Evolutionary conservation across 108 stramenopile genomes (phyloP).

Genomic region (Cyclostephanos invisitatus): DNA sequence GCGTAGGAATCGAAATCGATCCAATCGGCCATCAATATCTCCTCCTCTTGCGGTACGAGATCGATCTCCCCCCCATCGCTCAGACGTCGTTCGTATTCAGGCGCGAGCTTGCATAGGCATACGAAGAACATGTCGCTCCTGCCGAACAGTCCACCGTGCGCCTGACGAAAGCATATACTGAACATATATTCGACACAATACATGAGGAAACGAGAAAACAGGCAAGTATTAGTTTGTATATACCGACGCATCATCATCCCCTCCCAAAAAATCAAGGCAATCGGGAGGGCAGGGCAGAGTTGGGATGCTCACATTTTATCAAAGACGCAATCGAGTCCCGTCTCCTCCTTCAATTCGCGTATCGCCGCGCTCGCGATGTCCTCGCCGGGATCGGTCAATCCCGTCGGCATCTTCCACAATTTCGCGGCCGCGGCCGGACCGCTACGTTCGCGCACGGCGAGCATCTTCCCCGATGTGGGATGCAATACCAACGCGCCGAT

Average conservation of each 20-base stretch:
- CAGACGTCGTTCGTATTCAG: slow-evolving; percentile 27
- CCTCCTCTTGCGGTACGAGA: slow-evolving; percentile 59
- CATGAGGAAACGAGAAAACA: too few species aligned
- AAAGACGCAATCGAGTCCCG: slow-evolving; percentile 57
- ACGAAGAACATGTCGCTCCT: slow-evolving; percentile 80
- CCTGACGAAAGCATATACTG: slow-evolving; percentile 64
- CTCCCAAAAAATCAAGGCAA: too few species aligned
- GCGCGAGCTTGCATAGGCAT: slow-evolving; percentile 53
- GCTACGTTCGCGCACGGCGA: slow-evolving; percentile 72
- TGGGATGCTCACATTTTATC: slow-evolving; percentile 47
- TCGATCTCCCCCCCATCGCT: slow-evolving; percentile 32
- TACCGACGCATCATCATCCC: too few species aligned
- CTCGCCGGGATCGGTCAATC: slow-evolving; percentile 83
- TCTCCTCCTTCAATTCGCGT: slow-evolving; percentile 82
- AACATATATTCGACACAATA: too few species aligned
- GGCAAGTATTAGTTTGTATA: too few species aligned
- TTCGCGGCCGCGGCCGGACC: slow-evolving; percentile 72
- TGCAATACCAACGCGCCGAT: slow-evolving; percentile 78
- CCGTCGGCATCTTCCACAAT: slow-evolving; percentile 68
- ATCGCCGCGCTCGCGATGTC: slow-evolving; percentile 76
- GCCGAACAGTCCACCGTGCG: slow-evolving; percentile 55
- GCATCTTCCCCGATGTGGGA: slow-evolving; percentile 61
- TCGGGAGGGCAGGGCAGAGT: too few species aligned
- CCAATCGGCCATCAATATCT: slow-evolving; percentile 81
- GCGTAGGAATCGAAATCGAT: slow-evolving; percentile 78